These are phyloP conservation scores for Bruguiera sexangula DNA, from an alignment of 345 rosid genomes.

Conservation along the genomic window DNA sequence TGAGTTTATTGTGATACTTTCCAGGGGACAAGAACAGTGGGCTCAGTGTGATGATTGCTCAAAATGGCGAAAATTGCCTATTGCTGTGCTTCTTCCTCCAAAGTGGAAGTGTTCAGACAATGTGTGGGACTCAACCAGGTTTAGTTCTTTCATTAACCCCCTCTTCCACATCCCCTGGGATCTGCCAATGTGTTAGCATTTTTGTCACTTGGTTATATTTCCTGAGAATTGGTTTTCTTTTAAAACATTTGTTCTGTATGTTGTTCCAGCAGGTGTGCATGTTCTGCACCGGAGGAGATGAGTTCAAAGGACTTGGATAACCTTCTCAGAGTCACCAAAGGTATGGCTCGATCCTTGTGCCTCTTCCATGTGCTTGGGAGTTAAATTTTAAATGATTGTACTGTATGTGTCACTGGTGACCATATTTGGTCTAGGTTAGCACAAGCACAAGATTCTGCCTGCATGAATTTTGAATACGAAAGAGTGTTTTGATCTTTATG, in stretches of 20 bases:
- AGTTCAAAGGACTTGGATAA: conserved; percentile 57
- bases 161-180: background rate
- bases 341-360: conserved; percentile 29
- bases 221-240: background rate
- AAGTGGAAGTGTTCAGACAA: conserved; percentile 77
- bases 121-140: conserved; percentile 73
- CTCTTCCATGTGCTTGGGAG: conserved; percentile 6
- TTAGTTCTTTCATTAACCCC: background rate
- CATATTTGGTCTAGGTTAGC: no score
- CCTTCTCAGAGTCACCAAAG: conserved; percentile 49
- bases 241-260: conserved; percentile 6
- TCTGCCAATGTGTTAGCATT: no score
- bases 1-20: conserved; percentile 12
- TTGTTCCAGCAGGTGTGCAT: conserved; percentile 50
- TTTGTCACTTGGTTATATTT: no score
- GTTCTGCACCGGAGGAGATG: conserved; percentile 66
- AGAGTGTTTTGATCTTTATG: no score
- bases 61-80: conserved; percentile 80
- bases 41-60: conserved; percentile 80
- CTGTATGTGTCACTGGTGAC: no score
- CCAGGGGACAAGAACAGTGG: conserved; percentile 78
- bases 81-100: conserved; percentile 65
- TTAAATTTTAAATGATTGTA: background rate
- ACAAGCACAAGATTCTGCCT: no score
- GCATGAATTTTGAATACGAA: no score